Conservation (phyloP, 129 eudicot genomes). For the Mikania micrantha region DNA sequence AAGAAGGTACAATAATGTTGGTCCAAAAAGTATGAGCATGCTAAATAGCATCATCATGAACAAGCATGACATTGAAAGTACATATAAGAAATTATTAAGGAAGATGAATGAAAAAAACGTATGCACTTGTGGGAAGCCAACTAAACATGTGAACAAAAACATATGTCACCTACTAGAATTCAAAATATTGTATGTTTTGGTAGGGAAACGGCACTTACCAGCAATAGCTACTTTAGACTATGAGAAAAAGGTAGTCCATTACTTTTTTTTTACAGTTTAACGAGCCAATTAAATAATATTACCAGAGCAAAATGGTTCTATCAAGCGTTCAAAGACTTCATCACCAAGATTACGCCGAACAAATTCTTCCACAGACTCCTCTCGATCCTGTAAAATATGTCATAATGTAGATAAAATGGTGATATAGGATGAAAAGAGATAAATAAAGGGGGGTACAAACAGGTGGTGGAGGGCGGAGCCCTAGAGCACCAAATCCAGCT, state of each 20-base stretch:
- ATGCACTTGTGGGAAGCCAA: background rate
- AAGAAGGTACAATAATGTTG: background rate
- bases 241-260: background rate
- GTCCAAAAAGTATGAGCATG: background rate
- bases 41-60: background rate
- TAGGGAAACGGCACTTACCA: background rate
- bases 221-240: background rate
- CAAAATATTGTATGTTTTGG: background rate
- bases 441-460: constrained; percentile 34
- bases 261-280: background rate
- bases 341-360: constrained; percentile 92
- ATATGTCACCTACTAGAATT: background rate
- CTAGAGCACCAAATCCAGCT: constrained; percentile 96
- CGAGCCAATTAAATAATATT: background rate
- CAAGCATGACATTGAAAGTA: background rate
- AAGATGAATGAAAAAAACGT: background rate
- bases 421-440: constrained; percentile 6
- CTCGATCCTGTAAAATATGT: constrained; percentile 65
- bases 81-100: background rate
- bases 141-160: background rate
- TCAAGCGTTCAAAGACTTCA: constrained; percentile 93
- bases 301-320: constrained; percentile 99
- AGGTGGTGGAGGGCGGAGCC: constrained; percentile 87
- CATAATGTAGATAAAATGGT: constrained; percentile 26
- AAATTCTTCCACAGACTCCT: constrained; percentile 95